These are phyloP conservation scores for Vachellia pachyceras DNA, from an alignment of 306 rosid genomes.

Conservation along the genomic window DNA sequence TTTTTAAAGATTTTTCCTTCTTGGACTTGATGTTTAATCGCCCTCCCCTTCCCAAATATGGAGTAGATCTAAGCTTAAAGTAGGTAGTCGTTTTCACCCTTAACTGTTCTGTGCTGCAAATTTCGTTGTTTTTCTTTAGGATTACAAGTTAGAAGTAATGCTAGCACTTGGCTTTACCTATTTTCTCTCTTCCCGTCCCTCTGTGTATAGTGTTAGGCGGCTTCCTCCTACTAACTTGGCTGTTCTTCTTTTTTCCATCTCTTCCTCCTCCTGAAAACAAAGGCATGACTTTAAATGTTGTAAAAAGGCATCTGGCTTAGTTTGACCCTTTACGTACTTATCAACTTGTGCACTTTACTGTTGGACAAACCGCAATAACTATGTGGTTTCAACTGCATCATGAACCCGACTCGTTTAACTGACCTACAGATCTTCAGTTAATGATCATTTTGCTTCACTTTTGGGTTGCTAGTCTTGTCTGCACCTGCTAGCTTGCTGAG, in stretches of 20 bases:
- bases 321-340: not conserved
- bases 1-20: not conserved
- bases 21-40: slow-evolving; percentile 10
- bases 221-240: not conserved
- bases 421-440: not conserved
- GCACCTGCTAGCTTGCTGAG: slow-evolving; percentile 3
- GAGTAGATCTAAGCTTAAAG: slow-evolving; percentile 47
- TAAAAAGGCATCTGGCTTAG: not conserved
- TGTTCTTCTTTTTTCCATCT: not conserved
- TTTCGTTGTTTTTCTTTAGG: slow-evolving; percentile 21
- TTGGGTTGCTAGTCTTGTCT: slow-evolving; percentile 5
- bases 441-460: slow-evolving; percentile 23
- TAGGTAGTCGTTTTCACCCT: not conserved
- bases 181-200: not conserved
- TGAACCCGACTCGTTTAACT: not conserved
- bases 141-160: not conserved
- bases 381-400: not conserved
- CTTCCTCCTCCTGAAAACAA: not conserved
- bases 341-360: slow-evolving; percentile 6
- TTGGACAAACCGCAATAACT: not conserved
- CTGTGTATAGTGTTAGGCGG: not conserved
- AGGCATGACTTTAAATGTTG: not conserved
- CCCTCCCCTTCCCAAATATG: slow-evolving; percentile 27
- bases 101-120: slow-evolving; percentile 24
- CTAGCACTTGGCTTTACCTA: slow-evolving; percentile 15